phyloP scores from a whole-genome alignment of 2,329 filamentous ascomycete genomes.

The Fusarium ramigenum region DNA sequence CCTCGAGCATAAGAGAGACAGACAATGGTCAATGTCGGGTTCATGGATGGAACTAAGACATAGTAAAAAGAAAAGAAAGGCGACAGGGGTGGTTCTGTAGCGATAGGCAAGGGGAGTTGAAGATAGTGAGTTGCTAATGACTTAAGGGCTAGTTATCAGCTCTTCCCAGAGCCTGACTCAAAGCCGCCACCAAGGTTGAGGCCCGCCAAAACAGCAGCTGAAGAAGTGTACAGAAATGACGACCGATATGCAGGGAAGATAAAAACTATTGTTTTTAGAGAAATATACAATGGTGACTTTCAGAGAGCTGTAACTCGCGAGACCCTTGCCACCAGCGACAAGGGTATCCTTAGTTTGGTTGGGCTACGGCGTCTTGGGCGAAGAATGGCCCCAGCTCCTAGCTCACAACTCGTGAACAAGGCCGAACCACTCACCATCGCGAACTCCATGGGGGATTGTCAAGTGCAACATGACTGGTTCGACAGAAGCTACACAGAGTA shows the following conservation, averaged over 20 bases:
- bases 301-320: constrained; percentile 7
- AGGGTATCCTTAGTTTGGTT: constrained; percentile 17
- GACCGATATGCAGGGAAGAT: neutral
- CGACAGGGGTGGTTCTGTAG: constrained; percentile 31
- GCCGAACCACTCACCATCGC: constrained; percentile 14
- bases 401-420: constrained; percentile 34
- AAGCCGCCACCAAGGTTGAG: constrained; percentile 21
- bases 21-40: constrained; percentile 15
- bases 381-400: constrained; percentile 13
- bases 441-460: neutral
- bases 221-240: neutral
- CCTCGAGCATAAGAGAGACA: constrained; percentile 22
- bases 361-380: neutral
- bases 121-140: constrained; percentile 23
- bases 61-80: constrained; percentile 27
- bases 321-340: constrained; percentile 22
- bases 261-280: neutral
- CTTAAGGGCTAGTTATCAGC: constrained; percentile 1
- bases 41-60: constrained; percentile 22
- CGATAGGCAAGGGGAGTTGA: constrained; percentile 9
- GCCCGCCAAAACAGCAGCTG: constrained; percentile 8
- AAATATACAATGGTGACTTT: neutral
- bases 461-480: neutral
- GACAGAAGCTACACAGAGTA: neutral
- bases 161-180: constrained; percentile 2